Base-by-base conservation (phyloP, 345 rosid genomes). In the Eucalyptus tenuipes region DNA sequence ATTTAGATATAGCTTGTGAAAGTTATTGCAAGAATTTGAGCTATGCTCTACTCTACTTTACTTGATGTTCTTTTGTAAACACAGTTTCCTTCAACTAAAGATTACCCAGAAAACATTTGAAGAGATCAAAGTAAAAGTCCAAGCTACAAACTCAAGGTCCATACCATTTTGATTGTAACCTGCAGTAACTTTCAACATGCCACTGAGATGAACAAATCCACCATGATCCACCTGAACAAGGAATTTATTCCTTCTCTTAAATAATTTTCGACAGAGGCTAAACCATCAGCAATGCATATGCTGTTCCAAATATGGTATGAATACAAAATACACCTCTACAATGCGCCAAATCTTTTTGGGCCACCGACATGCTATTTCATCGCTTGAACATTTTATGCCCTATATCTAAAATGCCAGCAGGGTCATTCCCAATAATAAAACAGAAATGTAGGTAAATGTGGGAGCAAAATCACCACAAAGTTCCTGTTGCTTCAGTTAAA, bases 201-300 rank as follows among this genome's bases (percentile, higher is more conserved):
- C 95, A 86, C 95, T 86, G 17, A 95, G 96, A 88, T 95, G 94
- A 80, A 96, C 57, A 90, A 92, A 95, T 88, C 98, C 97, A 88
- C 42, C 8, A 88, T 75, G 50, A 87, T 95, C 90, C 86, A 93
- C 97, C 99, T 96, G 85, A 22, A 88, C 47, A 40, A 75, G 27
- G 40, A 75, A 75, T 20, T 40, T 24, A 75, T 40, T 75, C 84
- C 84, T 40, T 75, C 29, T 20, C 20, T 20, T 75, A 37, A 75
- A 75, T 75, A 75, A 40, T 20, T 20, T 75, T 75, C 42, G 5
- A 75, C 84, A 40, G 82, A 37, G 45, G 4, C 42, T 40, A 37
- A 75, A 14, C 44, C 82, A 75, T 75, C 42, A 75, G 25, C 82
- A 75, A 75, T 18, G 82, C 47, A 6, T 75, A 37, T 37, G 45